Evolutionary conservation across 768 basidiomycete species (phyloP).

Genomic region (Boletus rubroflammeus): DNA sequence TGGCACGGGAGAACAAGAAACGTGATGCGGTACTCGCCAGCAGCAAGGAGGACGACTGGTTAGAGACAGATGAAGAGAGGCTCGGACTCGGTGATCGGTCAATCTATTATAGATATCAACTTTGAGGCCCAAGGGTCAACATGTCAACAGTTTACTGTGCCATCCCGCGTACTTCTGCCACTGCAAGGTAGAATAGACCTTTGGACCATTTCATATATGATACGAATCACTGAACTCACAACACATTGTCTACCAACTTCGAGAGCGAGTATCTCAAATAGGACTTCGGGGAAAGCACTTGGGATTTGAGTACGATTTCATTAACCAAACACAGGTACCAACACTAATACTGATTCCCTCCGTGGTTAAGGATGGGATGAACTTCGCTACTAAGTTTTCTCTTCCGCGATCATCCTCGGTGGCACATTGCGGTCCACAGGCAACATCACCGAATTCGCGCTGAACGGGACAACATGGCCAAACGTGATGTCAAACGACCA

Average conservation of each 20-base stretch:
- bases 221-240: neutral
- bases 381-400: no score
- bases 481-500: no score
- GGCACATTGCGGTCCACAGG: neutral
- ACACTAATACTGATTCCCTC: neutral
- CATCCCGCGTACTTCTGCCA: neutral
- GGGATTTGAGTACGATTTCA: neutral
- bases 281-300: neutral
- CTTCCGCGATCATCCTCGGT: neutral
- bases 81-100: slow-evolving; percentile 30
- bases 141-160: neutral
- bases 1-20: slow-evolving; percentile 48
- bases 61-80: slow-evolving; percentile 22
- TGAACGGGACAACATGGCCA: neutral
- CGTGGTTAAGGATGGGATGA: neutral
- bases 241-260: neutral
- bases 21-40: slow-evolving; percentile 32
- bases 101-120: slow-evolving; percentile 27
- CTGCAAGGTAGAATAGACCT: neutral
- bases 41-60: slow-evolving; percentile 4
- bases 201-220: neutral
- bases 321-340: neutral
- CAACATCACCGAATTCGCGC: neutral
- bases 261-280: neutral
- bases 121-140: slow-evolving; percentile 11